These are phyloP conservation scores for Penicillium sp. DNA, from an alignment of 2,329 filamentous ascomycete genomes.

Conservation along the genomic window DNA sequence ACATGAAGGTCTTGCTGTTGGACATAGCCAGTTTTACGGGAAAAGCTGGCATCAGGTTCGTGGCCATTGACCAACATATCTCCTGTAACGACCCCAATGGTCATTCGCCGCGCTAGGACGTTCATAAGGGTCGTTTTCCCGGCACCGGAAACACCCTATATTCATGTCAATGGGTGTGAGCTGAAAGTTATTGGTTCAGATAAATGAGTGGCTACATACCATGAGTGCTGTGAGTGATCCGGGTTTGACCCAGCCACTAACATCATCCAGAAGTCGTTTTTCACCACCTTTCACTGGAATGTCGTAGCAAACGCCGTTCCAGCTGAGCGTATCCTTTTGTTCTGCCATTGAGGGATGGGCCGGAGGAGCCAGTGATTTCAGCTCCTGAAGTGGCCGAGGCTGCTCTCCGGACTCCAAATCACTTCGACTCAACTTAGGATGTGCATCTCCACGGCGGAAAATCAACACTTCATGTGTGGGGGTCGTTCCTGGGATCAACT, in stretches of 20 bases:
- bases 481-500: slow-evolving; percentile 23
- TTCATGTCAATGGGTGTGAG: not conserved
- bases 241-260: slow-evolving; percentile 49
- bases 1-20: slow-evolving; percentile 70
- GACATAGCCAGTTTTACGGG: slow-evolving; percentile 58
- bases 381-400: slow-evolving; percentile 12
- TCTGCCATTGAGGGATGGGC: slow-evolving; percentile 21
- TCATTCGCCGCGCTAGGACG: slow-evolving; percentile 50
- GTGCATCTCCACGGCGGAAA: slow-evolving; percentile 51
- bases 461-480: slow-evolving; percentile 60
- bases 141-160: slow-evolving; percentile 49
- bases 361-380: slow-evolving; percentile 12
- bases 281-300: slow-evolving; percentile 45
- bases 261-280: slow-evolving; percentile 47
- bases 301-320: slow-evolving; percentile 50
- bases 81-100: slow-evolving; percentile 56
- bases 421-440: slow-evolving; percentile 25
- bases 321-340: slow-evolving; percentile 40
- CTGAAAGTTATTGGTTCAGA: not conserved
- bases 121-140: slow-evolving; percentile 55
- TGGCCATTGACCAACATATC: slow-evolving; percentile 59
- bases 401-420: slow-evolving; percentile 20
- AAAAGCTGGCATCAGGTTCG: slow-evolving; percentile 50
- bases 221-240: slow-evolving; percentile 50
- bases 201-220: slow-evolving; percentile 17